Percentiles rank a stretch among this genome's conserved stretches.
Conservation (phyloP, 1,284 basidiomycete species). For the Malassezia arunalokei region DNA sequence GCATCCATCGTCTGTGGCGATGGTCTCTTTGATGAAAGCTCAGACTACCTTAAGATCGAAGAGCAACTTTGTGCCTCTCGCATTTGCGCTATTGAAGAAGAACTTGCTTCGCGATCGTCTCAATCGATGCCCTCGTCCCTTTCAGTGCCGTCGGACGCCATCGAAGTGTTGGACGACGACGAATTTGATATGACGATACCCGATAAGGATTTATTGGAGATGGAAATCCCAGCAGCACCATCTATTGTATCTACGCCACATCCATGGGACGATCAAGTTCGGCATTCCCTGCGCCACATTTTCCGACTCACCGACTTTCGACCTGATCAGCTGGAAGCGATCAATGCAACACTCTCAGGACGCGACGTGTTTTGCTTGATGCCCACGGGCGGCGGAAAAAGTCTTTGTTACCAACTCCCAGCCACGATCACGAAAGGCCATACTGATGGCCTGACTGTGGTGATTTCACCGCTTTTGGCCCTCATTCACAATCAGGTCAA, state of each 20-base stretch:
- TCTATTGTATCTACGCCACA: not conserved
- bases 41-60: conserved; percentile 14
- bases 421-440: conserved; percentile 64
- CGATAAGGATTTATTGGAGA: not conserved
- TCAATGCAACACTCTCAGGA: conserved; percentile 66
- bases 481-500: conserved; percentile 83
- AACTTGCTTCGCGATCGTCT: not conserved
- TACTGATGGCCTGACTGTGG: conserved; percentile 71
- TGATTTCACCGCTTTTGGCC: conserved; percentile 77
- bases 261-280: conserved; percentile 55
- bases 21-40: conserved; percentile 7
- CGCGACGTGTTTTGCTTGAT: conserved; percentile 86
- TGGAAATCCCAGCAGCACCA: not conserved
- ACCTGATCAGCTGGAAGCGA: conserved; percentile 72
- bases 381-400: conserved; percentile 92
- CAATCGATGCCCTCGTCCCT: not conserved
- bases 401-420: conserved; percentile 58
- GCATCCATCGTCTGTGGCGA: conserved; percentile 15
- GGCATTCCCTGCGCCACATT: conserved; percentile 54
- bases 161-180: not conserved
- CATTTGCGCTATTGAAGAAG: conserved; percentile 9
- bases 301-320: conserved; percentile 67
- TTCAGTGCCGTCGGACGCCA: not conserved
- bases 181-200: conserved; percentile 4
- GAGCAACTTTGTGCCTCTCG: conserved; percentile 11